Evolutionary conservation across 768 basidiomycete species (phyloP), one percentile per base, ranked within the genome.

Genomic region (Rhizopogon sp.): DNA sequence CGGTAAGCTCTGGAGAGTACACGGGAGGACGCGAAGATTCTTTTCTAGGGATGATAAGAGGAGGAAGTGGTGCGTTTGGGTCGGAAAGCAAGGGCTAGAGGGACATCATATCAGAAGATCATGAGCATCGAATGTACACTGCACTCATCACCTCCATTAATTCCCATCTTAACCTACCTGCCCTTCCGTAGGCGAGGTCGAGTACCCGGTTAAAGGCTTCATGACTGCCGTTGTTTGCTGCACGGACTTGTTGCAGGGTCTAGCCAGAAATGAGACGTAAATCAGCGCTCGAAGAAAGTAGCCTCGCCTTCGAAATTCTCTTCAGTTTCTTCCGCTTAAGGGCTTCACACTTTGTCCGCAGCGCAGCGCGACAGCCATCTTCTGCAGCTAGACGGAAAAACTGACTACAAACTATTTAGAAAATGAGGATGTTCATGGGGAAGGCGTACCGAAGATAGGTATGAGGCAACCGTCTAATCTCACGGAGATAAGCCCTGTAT

Each of bases 111-210:
- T 62, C 47, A 61, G 54, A 52, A 25, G 33, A 55, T 52, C 14
- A 51, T 10, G 35, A 22, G 47, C 35, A 16, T 35, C 43, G 50
- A 49, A 29, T 22, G 28, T 33, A 43, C 28, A 39, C 16, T 50
- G 54, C 20, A 25, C 40, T 39, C 41, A 43, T 58, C 60, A 89
- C 90, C 73, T 84, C 67, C 68, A 90, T 71, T 42, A 91, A 67
- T 61, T 90, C 87, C 71, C 80, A 79, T 61, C 76, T 81, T 14
- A 93, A 68, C 63, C 79, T 85, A 22, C 90, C 90, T 60, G 80
- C 82, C 56, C 90, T 76, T 31, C 89, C 90, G 68, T 90, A 93
- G 28, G 90, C 90, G 29, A 84, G 61, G 59, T 85, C 79, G 16
- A 93, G 72, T 29, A 90, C 62, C 58, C 78, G 76, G 29, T 73